Evolutionary conservation across 2,329 filamentous ascomycete genomes (phyloP), one percentile per base, ranked within the genome.

Genomic region (Sclerotinia minor): DNA sequence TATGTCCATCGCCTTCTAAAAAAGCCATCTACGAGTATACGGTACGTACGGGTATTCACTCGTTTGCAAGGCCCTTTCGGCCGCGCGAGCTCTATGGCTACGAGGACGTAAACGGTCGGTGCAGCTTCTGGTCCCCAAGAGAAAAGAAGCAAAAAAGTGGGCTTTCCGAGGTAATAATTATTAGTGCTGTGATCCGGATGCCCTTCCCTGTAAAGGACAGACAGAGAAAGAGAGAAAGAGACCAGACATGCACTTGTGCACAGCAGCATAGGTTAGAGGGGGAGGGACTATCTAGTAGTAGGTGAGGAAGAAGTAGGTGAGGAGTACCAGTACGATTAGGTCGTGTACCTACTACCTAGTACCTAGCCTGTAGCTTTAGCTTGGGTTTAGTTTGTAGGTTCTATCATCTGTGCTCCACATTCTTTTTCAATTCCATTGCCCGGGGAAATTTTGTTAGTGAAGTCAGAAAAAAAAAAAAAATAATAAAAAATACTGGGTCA

Each of bases 21-120:
- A 21, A 52, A 47, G 35, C 11, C 13, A 38, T 38, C 35, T 13
- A 38, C n/a, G n/a, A n/a, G n/a, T n/a, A n/a, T n/a, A n/a, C n/a
- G n/a, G n/a, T n/a, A n/a, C n/a, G n/a, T 38, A 38, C 35, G 11
- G 35, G 35, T 13, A 38, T 11, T 38, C 35, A n/a, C n/a, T n/a
- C n/a, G n/a, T 38, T 52, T 55, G 57, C 57, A 21, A 47, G 44
- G 38, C 35, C 24, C 41, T 57, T 65, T 52, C n/a, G 41, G 63
- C 26, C 52, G 63, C 41, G 57, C 44, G 52, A 65, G 41, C 15
- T 58, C 47, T n/a, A 47, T 49, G 41, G 52, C 52, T 17, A 45
- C n/a, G 44, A 60, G 15, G 41, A 47, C 19, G 26, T 26, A 60
- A 38, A 55, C 53, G 54, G 54, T 26, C 54, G 35, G n/a, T 57